Percentiles rank a stretch among this genome's conserved stretches.
Evolutionary conservation across 1,139 yeast species (phyloP).

Genomic region (Taphrina communis): DNA sequence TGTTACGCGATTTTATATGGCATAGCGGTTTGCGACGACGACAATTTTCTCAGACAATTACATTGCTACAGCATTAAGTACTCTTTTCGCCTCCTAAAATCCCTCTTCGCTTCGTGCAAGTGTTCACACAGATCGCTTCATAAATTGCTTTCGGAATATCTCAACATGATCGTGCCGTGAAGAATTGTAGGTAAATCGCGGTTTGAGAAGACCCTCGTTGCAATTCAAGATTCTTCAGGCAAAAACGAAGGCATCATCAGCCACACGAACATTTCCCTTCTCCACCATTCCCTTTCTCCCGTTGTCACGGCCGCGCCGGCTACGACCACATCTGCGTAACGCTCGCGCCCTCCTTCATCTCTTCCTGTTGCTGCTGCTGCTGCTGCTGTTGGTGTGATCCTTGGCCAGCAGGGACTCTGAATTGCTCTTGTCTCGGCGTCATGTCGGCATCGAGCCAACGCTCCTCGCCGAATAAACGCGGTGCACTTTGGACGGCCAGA

Average conservation of each 20-base stretch:
- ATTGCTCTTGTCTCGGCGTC: conserved; percentile 17
- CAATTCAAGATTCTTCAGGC: too few species aligned
- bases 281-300: conserved; percentile 1
- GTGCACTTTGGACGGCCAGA: background rate
- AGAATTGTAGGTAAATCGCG: too few species aligned
- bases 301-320: background rate
- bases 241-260: too few species aligned
- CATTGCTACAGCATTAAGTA: background rate
- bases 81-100: too few species aligned
- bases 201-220: too few species aligned
- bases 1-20: background rate
- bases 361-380: background rate
- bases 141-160: too few species aligned
- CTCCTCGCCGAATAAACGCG: background rate
- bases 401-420: background rate
- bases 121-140: too few species aligned
- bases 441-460: conserved; percentile 8
- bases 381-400: background rate
- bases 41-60: background rate
- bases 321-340: conserved; percentile 12
- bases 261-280: background rate
- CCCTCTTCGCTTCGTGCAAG: too few species aligned
- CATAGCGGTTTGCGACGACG: conserved; percentile 19
- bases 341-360: conserved; percentile 14
- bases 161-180: background rate